phyloP scores from a whole-genome alignment of 1,139 yeast genomes.

The Candida buenavistaensis region DNA sequence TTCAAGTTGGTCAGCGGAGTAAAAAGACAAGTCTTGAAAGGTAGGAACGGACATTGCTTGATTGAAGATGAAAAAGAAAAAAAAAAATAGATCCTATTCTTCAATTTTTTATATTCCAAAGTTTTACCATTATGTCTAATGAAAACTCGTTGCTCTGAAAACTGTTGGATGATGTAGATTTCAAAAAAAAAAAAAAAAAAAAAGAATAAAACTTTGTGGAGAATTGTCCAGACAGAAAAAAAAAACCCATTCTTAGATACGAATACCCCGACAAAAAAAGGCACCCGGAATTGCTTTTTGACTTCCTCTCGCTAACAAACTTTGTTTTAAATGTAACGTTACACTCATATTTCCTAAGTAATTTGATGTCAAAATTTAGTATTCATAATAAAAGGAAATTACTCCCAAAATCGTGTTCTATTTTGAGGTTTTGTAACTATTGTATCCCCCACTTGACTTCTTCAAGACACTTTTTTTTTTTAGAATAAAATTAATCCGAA shows the following conservation, averaged over 20 bases:
- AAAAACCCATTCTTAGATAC: background rate
- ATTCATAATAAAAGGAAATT: background rate
- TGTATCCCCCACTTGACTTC: no score
- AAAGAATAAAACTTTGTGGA: background rate
- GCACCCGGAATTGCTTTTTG: background rate
- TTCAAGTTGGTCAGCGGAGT: constrained; percentile 25
- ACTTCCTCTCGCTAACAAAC: background rate
- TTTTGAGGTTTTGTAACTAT: no score
- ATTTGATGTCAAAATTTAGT: background rate
- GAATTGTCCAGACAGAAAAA: background rate
- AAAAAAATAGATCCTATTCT: background rate
- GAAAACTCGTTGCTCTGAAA: background rate
- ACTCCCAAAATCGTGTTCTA: no score
- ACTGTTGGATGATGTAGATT: background rate
- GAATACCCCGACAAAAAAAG: background rate
- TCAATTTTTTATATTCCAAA: background rate
- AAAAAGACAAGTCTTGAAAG: constrained; percentile 35
- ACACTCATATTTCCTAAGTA: constrained; percentile 8
- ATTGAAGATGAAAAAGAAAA: background rate
- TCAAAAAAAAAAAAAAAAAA: background rate
- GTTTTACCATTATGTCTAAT: background rate
- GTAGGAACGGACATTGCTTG: constrained; percentile 24
- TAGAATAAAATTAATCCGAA: no score
- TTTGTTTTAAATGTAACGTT: constrained; percentile 11
- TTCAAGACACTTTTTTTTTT: no score